Evolutionary conservation across 78 protist genomes (phyloP).

Genomic region (Reticulomyxa filosa): DNA sequence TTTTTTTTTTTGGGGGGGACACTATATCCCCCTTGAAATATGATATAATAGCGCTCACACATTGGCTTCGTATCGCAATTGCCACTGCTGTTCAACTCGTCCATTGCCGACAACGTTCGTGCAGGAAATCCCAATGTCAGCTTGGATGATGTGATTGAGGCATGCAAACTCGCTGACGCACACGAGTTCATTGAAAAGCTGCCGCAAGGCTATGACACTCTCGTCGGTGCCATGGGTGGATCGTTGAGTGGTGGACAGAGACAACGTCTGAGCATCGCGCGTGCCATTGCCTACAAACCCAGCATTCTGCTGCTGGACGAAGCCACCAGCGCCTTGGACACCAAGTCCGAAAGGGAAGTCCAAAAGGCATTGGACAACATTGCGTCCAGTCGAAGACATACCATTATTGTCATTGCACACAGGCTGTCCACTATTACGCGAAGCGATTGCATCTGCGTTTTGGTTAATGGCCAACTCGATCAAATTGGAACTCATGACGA

Average conservation of each 20-base stretch:
- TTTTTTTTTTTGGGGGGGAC: too few species aligned
- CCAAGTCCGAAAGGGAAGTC: conserved; percentile 53
- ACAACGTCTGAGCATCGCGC: conserved; percentile 77
- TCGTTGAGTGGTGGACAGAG: conserved; percentile 76
- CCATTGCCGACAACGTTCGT: too few species aligned
- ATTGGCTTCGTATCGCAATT: too few species aligned
- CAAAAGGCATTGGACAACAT: conserved; percentile 34
- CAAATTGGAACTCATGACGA: too few species aligned
- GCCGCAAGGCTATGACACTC: too few species aligned
- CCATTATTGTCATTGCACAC: conserved; percentile 76
- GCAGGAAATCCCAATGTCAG: too few species aligned
- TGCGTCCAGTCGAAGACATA: conserved; percentile 35
- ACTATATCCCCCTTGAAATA: too few species aligned
- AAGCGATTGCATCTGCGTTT: conserved; percentile 46
- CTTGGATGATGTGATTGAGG: too few species aligned
- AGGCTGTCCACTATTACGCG: conserved; percentile 53
- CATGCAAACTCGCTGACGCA: too few species aligned
- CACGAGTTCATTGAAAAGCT: too few species aligned
- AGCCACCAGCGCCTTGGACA: conserved; percentile 70
- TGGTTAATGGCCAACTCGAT: conserved; percentile 55
- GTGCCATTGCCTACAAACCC: conserved; percentile 71
- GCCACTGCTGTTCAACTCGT: too few species aligned
- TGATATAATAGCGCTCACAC: too few species aligned
- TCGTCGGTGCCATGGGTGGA: conserved; percentile 61
- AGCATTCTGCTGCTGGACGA: conserved; percentile 81